Base-by-base conservation (phyloP, 176 grass and related monocot species). In the Saccharum officinarum region DNA sequence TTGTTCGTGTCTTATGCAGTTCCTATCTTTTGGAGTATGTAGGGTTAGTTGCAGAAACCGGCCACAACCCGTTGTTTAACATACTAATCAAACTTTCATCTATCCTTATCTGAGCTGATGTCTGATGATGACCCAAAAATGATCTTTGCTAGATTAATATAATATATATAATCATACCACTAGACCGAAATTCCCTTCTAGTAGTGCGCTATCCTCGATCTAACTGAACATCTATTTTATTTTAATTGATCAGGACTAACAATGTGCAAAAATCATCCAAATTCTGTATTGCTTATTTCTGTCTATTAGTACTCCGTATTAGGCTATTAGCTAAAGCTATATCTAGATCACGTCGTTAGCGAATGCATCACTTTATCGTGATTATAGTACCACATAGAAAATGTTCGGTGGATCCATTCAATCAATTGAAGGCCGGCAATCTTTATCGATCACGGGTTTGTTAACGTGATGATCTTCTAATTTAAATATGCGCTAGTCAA, bases 341-440 rank as follows among this genome's bases (percentile, higher is more conserved):
- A 60, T 10, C 20, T n/a, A 23, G 55, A 61, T 61, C 57, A 2
- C 22, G n/a, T 61, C n/a, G 57, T 25, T 23, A 25, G 18, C n/a
- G 18, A 40, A 69, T n/a, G 33, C 65, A 68, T 37, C 67, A 39
- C 15, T 69, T 16, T 67, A 67, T 28, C 38, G 34, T 39, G 9
- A 22, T 39, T 39, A 69, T 8, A 69, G 34, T 69, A 39, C 17
- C 17, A 38, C 9, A 67, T 42, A 55, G n/a, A 61, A 50, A 85
- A 85, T 26, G 71, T 78, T n/a, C 41, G 6, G n/a, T 61, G 81
- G 76, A 49, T 75, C 30, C 69, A 85, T 17, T 82, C 39, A 85
- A 20, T 18, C 8, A 38, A 10, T 63, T 18, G 18, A 69, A 77
- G 73, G 83, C 31, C 45, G 59, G 73, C 23, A 22, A 65, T 61